Conservation (phyloP, 129 eudicot genomes). For the Cynara cardunculus region DNA sequence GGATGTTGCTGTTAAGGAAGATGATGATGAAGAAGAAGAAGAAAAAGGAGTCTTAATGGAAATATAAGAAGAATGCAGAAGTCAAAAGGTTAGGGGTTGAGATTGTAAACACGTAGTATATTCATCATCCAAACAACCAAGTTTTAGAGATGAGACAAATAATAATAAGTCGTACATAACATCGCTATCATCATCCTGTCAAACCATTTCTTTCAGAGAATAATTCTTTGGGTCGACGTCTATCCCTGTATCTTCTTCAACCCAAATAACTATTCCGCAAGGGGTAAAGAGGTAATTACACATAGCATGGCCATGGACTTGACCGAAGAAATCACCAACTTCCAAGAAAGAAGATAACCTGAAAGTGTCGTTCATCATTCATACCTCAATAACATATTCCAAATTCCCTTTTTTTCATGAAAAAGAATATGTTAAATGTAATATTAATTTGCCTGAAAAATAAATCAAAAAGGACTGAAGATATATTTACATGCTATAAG, state of each 20-base stretch:
- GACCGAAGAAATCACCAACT: background rate
- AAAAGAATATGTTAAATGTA: background rate
- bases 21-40: background rate
- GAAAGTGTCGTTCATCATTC: background rate
- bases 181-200: background rate
- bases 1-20: background rate
- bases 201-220: background rate
- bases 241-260: background rate
- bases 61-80: background rate
- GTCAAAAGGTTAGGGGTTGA: background rate
- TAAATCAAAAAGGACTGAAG: background rate
- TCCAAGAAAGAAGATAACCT: background rate
- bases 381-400: background rate
- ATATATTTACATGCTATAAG: constrained; percentile 13
- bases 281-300: background rate
- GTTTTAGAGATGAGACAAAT: background rate
- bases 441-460: background rate
- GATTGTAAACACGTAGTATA: background rate
- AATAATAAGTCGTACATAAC: background rate
- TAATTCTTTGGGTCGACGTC: background rate
- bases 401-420: background rate
- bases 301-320: background rate
- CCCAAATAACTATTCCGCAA: background rate
- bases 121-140: background rate
- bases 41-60: constrained; percentile 16